These are phyloP conservation scores for Calonectria honghensis DNA, from an alignment of 2,329 filamentous ascomycete genomes.

Conservation along the genomic window DNA sequence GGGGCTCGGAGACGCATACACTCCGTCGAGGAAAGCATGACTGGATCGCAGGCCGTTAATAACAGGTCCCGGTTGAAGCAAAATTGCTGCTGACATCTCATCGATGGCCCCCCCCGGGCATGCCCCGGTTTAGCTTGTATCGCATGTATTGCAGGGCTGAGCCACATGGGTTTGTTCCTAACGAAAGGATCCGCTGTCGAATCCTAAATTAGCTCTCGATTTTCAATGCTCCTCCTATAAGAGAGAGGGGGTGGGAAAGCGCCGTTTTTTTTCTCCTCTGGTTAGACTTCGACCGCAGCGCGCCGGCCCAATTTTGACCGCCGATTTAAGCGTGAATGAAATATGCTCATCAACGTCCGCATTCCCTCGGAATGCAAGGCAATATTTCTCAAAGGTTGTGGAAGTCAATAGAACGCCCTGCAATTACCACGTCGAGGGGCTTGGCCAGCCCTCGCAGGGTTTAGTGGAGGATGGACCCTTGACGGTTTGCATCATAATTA, in stretches of 20 bases:
- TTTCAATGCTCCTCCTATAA: conserved; percentile 29
- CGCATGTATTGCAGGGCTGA: conserved; percentile 51
- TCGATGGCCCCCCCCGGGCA: conserved; percentile 11
- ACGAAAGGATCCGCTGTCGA: conserved; percentile 31
- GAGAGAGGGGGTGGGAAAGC: conserved; percentile 35
- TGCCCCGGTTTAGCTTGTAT: conserved; percentile 18
- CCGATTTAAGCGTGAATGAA: conserved; percentile 41
- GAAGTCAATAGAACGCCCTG: not conserved
- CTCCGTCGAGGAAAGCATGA: conserved; percentile 1
- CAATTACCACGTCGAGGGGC: conserved; percentile 10
- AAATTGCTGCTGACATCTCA: conserved; percentile 28
- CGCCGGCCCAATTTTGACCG: conserved; percentile 47
- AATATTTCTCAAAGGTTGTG: not conserved
- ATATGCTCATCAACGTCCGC: not conserved
- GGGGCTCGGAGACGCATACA: not conserved
- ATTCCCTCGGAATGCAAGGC: not conserved
- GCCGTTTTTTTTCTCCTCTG: conserved; percentile 29
- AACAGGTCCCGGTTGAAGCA: conserved; percentile 3
- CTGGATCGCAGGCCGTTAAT: not conserved
- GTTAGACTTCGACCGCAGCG: conserved; percentile 43
- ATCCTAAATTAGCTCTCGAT: conserved; percentile 51
- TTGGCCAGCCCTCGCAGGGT: not conserved
- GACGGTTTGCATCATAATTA: conserved; percentile 18
- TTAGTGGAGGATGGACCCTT: conserved; percentile 8
- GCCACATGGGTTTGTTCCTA: conserved; percentile 40